Percentiles rank a stretch among this genome's conserved stretches.
Evolutionary conservation across 768 basidiomycete genomes (phyloP).

Genomic region (Mycena chlorophos): DNA sequence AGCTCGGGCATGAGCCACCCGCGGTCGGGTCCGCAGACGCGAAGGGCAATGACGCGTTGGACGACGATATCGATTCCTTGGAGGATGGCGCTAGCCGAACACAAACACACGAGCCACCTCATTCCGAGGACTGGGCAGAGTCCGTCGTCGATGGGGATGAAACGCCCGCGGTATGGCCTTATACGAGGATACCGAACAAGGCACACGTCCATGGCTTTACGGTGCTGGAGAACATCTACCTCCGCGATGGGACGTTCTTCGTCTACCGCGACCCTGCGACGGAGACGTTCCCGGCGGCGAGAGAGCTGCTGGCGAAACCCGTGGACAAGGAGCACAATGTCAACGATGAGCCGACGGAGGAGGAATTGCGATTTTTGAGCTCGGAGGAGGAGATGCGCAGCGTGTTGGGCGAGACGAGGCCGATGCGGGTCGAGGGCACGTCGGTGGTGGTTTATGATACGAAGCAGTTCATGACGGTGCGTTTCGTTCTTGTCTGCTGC

Average conservation of each 20-base stretch:
- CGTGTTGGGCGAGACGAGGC: slow-evolving; percentile 25
- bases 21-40: too few relatives aligned
- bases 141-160: neutral
- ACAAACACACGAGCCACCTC: too few relatives aligned
- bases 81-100: too few relatives aligned
- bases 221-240: slow-evolving; percentile 69
- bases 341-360: slow-evolving; percentile 32
- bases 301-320: slow-evolving; percentile 40
- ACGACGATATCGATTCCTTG: too few relatives aligned
- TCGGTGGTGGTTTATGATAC: slow-evolving; percentile 33
- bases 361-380: slow-evolving; percentile 32
- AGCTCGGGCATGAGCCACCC: too few relatives aligned
- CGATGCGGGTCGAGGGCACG: slow-evolving; percentile 25
- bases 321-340: slow-evolving; percentile 19
- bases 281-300: slow-evolving; percentile 46
- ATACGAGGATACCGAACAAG: slow-evolving; percentile 32
- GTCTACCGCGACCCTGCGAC: slow-evolving; percentile 38
- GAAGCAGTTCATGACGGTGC: slow-evolving; percentile 29
- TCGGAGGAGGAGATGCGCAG: slow-evolving; percentile 22
- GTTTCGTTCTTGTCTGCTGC: neutral
- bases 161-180: neutral
- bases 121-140: neutral
- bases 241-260: slow-evolving; percentile 71
- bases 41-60: too few relatives aligned
- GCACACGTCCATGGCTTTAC: slow-evolving; percentile 71